phyloP scores from a whole-genome alignment of 2,329 filamentous ascomycete species.

The Trichoderma asperellum region DNA sequence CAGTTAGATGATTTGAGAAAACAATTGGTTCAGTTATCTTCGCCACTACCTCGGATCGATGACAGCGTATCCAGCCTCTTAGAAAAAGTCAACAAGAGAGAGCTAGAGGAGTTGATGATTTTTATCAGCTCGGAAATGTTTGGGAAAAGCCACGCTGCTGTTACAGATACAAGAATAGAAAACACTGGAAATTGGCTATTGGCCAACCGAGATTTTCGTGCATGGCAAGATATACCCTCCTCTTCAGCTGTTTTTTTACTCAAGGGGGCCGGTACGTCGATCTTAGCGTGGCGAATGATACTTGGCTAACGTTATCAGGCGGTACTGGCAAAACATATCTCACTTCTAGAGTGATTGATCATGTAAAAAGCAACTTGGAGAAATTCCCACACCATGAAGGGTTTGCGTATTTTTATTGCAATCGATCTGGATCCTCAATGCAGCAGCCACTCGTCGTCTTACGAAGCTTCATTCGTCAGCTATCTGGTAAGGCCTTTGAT shows the following conservation, averaged over 20 bases:
- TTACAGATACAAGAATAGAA: background rate
- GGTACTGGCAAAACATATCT: background rate
- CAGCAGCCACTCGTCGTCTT: background rate
- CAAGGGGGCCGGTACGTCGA: background rate
- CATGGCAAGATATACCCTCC: constrained; percentile 1
- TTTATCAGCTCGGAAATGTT: constrained; percentile 16
- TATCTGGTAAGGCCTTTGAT: background rate
- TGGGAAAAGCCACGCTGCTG: background rate
- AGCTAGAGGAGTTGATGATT: background rate
- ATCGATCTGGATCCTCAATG: background rate
- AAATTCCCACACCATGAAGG: background rate
- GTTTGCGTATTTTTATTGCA: background rate
- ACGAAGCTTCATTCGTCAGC: background rate
- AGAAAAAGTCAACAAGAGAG: background rate
- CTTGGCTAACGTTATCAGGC: background rate
- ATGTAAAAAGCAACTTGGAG: background rate
- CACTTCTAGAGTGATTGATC: background rate
- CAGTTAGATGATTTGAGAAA: background rate
- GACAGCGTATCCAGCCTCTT: background rate
- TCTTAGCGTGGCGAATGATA: background rate
- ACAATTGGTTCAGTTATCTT: background rate
- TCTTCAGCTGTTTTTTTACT: background rate
- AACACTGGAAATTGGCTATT: constrained; percentile 13
- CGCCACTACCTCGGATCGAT: background rate
- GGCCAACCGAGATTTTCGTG: background rate